Conservation (phyloP, 139 green algal genomes). For the Yamagishiella unicocca region DNA sequence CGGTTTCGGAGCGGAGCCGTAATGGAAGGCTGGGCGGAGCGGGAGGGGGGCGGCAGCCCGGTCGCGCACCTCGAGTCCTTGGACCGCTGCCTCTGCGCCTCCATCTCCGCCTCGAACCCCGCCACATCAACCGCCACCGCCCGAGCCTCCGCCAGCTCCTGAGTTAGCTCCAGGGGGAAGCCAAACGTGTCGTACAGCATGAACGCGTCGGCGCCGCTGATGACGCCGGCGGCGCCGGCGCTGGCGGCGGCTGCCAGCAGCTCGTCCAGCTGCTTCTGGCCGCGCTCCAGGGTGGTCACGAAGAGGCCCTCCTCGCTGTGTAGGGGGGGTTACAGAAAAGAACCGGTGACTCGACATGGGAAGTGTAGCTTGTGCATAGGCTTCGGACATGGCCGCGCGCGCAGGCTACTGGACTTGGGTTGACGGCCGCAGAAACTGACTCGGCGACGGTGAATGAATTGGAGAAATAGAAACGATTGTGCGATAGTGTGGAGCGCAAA, state of each 20-base stretch:
- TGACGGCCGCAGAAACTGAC: no score
- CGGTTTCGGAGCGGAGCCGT: no score
- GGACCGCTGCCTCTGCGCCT: constrained; percentile 69
- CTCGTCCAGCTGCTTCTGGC: constrained; percentile 84
- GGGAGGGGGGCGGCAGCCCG: no score
- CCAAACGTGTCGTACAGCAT: constrained; percentile 92
- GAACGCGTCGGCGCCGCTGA: constrained; percentile 85
- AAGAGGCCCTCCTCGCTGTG: constrained; percentile 50
- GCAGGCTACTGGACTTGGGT: no score
- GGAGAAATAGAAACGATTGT: no score
- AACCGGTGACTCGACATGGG: no score
- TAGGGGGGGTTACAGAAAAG: no score
- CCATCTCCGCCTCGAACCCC: constrained; percentile 80
- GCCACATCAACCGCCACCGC: constrained; percentile 69
- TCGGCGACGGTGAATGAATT: no score
- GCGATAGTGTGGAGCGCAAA: no score
- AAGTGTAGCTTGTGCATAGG: no score
- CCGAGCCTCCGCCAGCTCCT: constrained; percentile 67
- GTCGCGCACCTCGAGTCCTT: constrained; percentile 72
- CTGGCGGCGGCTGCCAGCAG: constrained; percentile 57
- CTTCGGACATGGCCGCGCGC: no score
- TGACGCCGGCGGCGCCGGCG: not conserved
- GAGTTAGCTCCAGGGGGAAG: constrained; percentile 92
- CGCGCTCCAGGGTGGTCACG: constrained; percentile 81
- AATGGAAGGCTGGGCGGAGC: no score